Evolutionary conservation across 2,329 filamentous ascomycete species (phyloP).

Genomic region (Monosporascus sp.): DNA sequence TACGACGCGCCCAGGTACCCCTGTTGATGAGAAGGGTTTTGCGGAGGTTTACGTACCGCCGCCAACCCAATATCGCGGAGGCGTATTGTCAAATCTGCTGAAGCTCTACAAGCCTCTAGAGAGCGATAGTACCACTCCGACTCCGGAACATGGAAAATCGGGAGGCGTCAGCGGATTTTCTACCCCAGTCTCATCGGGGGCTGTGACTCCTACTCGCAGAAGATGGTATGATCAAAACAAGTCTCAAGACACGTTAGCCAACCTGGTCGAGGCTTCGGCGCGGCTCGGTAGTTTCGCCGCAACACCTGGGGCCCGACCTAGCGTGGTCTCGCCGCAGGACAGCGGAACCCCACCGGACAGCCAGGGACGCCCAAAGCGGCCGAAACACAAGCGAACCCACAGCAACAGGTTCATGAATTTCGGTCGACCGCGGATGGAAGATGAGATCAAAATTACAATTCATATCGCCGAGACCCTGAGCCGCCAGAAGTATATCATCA

Average conservation of each 20-base stretch:
- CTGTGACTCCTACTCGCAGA: constrained; percentile 36
- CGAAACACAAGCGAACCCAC: constrained; percentile 31
- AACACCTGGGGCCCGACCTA: constrained; percentile 2
- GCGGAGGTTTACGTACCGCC: constrained; percentile 36
- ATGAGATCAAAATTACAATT: constrained; percentile 41
- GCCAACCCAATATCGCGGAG: constrained; percentile 38
- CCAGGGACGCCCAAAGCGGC: constrained; percentile 25
- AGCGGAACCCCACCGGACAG: constrained; percentile 10
- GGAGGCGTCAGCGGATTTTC: constrained; percentile 20
- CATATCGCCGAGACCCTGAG: constrained; percentile 65
- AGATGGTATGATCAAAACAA: constrained; percentile 47
- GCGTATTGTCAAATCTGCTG: constrained; percentile 40
- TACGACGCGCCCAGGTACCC: constrained; percentile 13
- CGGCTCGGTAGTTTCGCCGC: constrained; percentile 31
- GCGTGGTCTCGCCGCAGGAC: background rate
- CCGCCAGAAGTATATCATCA: constrained; percentile 76
- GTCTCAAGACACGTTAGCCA: constrained; percentile 42
- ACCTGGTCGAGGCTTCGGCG: constrained; percentile 42
- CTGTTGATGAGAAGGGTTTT: constrained; percentile 30
- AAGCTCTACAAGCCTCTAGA: constrained; percentile 41
- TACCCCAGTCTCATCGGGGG: constrained; percentile 34
- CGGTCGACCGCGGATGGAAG: constrained; percentile 35
- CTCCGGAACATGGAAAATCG: constrained; percentile 22
- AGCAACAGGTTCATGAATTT: constrained; percentile 31
- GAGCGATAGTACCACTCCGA: constrained; percentile 12